Conservation (phyloP, 768 basidiomycete species). For the Podaxis carcinomalis region DNA sequence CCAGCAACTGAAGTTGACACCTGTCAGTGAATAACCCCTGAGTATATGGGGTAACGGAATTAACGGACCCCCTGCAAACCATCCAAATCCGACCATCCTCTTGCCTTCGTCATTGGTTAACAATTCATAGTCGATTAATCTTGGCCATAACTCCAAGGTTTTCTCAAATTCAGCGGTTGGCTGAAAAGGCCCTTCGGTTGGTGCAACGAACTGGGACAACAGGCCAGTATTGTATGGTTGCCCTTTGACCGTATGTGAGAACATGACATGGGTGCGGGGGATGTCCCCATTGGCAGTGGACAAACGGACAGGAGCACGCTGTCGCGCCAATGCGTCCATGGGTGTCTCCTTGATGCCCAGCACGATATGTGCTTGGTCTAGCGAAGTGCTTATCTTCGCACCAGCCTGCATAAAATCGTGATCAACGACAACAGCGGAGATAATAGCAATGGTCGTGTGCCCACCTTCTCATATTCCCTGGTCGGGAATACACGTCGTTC, state of each 20-base stretch:
- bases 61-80: slow-evolving; percentile 80
- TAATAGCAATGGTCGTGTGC: slow-evolving; percentile 16
- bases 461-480: slow-evolving; percentile 61
- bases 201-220: slow-evolving; percentile 56
- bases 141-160: slow-evolving; percentile 25
- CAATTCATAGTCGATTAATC: slow-evolving; percentile 84
- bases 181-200: slow-evolving; percentile 1
- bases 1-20: slow-evolving; percentile 64
- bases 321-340: slow-evolving; percentile 47
- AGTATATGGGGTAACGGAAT: neutral
- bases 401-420: slow-evolving; percentile 55
- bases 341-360: slow-evolving; percentile 90
- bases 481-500: slow-evolving; percentile 68
- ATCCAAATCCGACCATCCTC: slow-evolving; percentile 86
- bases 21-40: neutral
- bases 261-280: slow-evolving; percentile 78
- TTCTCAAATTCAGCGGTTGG: slow-evolving; percentile 15
- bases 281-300: slow-evolving; percentile 12
- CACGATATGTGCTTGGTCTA: slow-evolving; percentile 66
- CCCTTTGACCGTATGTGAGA: slow-evolving; percentile 88
- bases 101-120: slow-evolving; percentile 59
- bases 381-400: slow-evolving; percentile 54
- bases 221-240: slow-evolving; percentile 84
- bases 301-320: slow-evolving; percentile 31
- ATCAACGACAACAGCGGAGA: neutral